These are phyloP conservation scores for Tolypocladium nubicola DNA, from an alignment of 2,329 filamentous ascomycete species.

Conservation along the genomic window DNA sequence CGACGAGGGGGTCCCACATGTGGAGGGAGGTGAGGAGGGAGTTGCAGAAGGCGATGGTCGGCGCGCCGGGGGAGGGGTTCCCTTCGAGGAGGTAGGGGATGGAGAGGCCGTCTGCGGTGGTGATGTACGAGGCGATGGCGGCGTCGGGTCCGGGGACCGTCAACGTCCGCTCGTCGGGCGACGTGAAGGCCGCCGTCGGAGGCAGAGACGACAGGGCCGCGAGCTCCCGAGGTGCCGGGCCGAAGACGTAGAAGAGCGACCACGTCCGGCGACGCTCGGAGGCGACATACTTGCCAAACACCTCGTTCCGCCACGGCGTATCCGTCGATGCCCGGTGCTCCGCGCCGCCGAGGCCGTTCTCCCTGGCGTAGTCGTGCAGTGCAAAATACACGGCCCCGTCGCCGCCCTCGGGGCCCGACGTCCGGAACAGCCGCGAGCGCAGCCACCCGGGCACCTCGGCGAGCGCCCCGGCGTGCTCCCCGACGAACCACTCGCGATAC, in stretches of 20 bases:
- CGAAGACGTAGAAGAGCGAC: conserved; percentile 70
- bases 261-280: conserved; percentile 50
- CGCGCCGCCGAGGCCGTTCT: conserved; percentile 55
- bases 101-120: conserved; percentile 54
- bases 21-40: conserved; percentile 66
- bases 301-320: conserved; percentile 50
- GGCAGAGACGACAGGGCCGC: conserved; percentile 40
- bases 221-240: conserved; percentile 61
- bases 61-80: conserved; percentile 52
- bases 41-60: conserved; percentile 67
- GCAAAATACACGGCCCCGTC: conserved; percentile 45
- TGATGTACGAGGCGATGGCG: conserved; percentile 56
- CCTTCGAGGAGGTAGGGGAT: conserved; percentile 72
- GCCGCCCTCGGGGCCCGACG: conserved; percentile 48
- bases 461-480: conserved; percentile 65
- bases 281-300: conserved; percentile 49
- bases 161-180: conserved; percentile 42
- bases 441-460: conserved; percentile 70
- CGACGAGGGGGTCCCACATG: conserved; percentile 73
- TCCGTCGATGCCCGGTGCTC: conserved; percentile 53
- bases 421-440: conserved; percentile 59
- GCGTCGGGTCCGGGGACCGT: conserved; percentile 42
- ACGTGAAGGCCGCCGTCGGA: conserved; percentile 37
- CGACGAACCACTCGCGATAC: conserved; percentile 58
- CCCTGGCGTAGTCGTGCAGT: conserved; percentile 60